Evolutionary conservation across 805 yeast genomes (phyloP).

Genomic region (Spathaspora passalidarum): DNA sequence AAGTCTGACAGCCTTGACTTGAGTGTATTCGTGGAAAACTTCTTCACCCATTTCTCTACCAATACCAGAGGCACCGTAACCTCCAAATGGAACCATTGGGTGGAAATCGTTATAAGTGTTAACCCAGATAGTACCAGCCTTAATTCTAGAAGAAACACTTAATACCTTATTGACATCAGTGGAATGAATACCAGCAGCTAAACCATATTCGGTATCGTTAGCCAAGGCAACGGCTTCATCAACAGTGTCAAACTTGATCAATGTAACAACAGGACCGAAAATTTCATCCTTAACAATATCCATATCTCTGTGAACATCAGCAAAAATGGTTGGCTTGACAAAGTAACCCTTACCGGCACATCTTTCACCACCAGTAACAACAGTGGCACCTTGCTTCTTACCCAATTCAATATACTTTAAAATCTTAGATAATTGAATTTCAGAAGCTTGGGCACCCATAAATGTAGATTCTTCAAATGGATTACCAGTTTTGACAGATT

Average conservation of each 20-base stretch:
- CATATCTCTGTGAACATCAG: constrained; percentile 73
- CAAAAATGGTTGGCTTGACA: constrained; percentile 79
- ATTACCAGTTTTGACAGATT: constrained; percentile 65
- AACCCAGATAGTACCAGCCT: constrained; percentile 90
- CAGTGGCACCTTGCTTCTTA: constrained; percentile 77
- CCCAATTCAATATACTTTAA: constrained; percentile 75
- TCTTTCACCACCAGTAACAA: constrained; percentile 81
- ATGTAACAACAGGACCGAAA: constrained; percentile 90
- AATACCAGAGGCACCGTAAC: constrained; percentile 85
- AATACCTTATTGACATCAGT: constrained; percentile 69
- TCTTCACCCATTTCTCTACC: constrained; percentile 94
- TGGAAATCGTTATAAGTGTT: constrained; percentile 90
- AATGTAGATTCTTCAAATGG: constrained; percentile 75
- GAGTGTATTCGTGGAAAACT: constrained; percentile 82
- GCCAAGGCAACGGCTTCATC: constrained; percentile 80
- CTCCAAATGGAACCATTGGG: constrained; percentile 88
- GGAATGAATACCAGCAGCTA: constrained; percentile 91
- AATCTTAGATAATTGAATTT: constrained; percentile 74
- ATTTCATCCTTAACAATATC: constrained; percentile 84
- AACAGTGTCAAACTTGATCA: constrained; percentile 74
- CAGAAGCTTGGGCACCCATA: constrained; percentile 93
- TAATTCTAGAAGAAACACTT: constrained; percentile 67
- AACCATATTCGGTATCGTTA: constrained; percentile 79
- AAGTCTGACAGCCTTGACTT: constrained; percentile 79
- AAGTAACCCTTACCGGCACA: constrained; percentile 68